These are phyloP conservation scores for Carex arenaria DNA, from an alignment of 202 grass and related monocot genomes.

Conservation along the genomic window DNA sequence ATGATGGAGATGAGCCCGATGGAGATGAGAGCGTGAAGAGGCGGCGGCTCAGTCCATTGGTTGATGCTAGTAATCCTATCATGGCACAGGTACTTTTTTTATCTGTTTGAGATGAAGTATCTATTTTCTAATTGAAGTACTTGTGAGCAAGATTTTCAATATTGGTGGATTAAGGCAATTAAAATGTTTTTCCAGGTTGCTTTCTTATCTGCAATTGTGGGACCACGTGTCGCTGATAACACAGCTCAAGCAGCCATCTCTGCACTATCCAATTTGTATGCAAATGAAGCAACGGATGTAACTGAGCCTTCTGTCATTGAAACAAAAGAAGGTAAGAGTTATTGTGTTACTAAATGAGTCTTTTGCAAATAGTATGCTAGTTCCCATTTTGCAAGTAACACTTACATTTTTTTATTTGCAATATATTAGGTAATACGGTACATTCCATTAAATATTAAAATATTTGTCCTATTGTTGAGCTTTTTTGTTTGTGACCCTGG, in stretches of 20 bases:
- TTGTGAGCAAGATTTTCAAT: neutral
- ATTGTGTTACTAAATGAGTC: neutral
- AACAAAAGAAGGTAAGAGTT: conserved; percentile 54
- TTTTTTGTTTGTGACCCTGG: neutral
- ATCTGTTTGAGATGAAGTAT: neutral
- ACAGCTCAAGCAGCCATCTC: conserved; percentile 73
- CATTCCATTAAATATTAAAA: neutral
- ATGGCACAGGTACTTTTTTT: conserved; percentile 65
- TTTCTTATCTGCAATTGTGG: conserved; percentile 85
- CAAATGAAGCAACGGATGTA: conserved; percentile 20
- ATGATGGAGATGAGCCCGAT: conserved; percentile 33
- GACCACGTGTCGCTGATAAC: conserved; percentile 55
- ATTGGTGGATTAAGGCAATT: neutral
- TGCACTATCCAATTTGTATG: conserved; percentile 48
- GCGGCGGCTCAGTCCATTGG: conserved; percentile 55
- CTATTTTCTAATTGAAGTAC: neutral
- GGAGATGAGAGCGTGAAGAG: conserved; percentile 48
- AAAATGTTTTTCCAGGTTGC: conserved; percentile 61
- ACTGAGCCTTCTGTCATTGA: conserved; percentile 29
- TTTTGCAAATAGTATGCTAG: neutral
- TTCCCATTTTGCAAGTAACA: neutral
- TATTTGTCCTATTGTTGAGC: neutral
- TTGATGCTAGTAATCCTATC: conserved; percentile 95
- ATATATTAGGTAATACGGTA: neutral
- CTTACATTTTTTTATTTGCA: neutral